Conservation (phyloP, 176 grass and related monocot genomes). For the Ensete glaucum region DNA sequence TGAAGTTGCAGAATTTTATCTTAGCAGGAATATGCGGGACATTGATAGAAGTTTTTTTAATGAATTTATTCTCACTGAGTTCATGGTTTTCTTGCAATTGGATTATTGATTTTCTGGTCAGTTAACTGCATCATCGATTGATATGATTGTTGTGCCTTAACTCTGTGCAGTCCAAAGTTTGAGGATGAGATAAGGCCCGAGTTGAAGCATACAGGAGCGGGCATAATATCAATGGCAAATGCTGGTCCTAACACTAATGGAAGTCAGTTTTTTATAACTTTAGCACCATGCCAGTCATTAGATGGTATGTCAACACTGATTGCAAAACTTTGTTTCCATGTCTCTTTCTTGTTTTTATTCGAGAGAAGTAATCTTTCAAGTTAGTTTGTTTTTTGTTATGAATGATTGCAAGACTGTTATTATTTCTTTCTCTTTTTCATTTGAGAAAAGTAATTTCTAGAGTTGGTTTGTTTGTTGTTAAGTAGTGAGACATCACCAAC, state of each 20-base stretch:
- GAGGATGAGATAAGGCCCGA: conserved; percentile 86
- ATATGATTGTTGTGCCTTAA: neutral
- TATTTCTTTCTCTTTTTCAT: neutral
- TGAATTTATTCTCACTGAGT: neutral
- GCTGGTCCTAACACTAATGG: conserved; percentile 93
- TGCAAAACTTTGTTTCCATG: neutral
- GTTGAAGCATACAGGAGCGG: conserved; percentile 90
- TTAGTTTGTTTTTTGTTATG: neutral
- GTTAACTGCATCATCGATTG: neutral
- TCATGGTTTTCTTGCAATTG: no score
- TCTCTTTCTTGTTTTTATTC: neutral
- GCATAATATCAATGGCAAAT: conserved; percentile 94
- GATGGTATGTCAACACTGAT: conserved; percentile 49
- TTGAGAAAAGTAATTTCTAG: neutral
- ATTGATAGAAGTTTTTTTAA: neutral
- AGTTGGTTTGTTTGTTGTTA: neutral
- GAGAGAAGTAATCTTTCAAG: neutral
- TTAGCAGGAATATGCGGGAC: neutral
- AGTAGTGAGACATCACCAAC: neutral
- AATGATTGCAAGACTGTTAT: no score
- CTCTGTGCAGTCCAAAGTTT: conserved; percentile 56
- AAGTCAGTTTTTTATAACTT: conserved; percentile 92
- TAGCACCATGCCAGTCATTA: conserved; percentile 89
- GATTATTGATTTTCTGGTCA: no score
- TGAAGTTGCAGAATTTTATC: neutral